Evolutionary conservation across 495 filamentous ascomycete species (phyloP), one percentile per base, ranked within the genome.

Genomic region (Neurospora sublineolata): DNA sequence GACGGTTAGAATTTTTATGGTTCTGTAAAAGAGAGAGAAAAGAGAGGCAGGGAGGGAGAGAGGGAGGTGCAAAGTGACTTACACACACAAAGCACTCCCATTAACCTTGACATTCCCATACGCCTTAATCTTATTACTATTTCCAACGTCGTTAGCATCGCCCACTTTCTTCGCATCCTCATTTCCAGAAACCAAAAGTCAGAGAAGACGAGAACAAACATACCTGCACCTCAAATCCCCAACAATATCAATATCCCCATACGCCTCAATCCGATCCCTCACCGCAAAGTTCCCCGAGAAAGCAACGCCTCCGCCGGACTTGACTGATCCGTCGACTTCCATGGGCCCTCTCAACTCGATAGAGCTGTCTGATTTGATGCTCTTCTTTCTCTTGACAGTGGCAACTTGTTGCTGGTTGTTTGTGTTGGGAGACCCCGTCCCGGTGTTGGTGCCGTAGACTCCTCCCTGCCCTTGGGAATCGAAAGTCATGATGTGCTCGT

Each of bases 271-370:
- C 30, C 79, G 69, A 18, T 81, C 81, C 14, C 72, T 69, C 5
- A 82, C 80, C 16, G 44, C 37, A 64, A 82, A 76, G 73, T 81
- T 78, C 14, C 81, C 81, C 16, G 73, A 42, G 37, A 82, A 74
- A 4, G 72, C 72, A 37, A 82, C 71, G 41, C 74, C 73, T 12
- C 77, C 73, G 72, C 78, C 77, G 4, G 80, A 82, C 74, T 81
- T 80, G 75, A 82, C 80, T 2, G 77, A 81, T 4, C 81, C 81
- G 68, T 78, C 76, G 16, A 82, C 76, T 52, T 82, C 77, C 75
- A 82, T 72, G 5, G 81, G 81, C 4, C 81, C 81, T 39, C 75
- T 70, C 30, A 82, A 76, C 36, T 75, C 72, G 33, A 82, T 68
- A 16, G 76, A 72, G 20, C 72, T 52, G 37, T 80, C 80, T 20